phyloP scores from a whole-genome alignment of 2,329 filamentous ascomycete genomes.

The Aureobasidium sp. region DNA sequence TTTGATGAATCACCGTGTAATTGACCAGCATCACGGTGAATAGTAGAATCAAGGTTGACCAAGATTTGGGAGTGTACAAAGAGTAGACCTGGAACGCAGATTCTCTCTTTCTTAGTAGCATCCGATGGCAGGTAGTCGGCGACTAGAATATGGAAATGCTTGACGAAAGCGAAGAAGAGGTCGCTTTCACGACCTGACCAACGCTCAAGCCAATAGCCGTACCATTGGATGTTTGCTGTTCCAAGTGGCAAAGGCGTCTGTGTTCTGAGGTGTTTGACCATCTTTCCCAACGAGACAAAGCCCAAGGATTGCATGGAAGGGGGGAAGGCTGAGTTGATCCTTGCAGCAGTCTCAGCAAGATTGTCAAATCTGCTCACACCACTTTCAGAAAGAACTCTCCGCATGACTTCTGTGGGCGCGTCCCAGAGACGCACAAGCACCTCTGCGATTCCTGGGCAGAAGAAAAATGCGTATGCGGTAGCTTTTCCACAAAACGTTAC shows the following conservation, averaged over 20 bases:
- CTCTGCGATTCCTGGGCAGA: constrained; percentile 78
- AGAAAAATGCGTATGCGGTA: constrained; percentile 88
- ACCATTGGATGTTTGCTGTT: constrained; percentile 70
- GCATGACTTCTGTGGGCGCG: constrained; percentile 58
- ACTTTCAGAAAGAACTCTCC: constrained; percentile 63
- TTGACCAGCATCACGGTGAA: constrained; percentile 58
- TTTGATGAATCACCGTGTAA: constrained; percentile 24
- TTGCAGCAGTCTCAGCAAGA: constrained; percentile 42
- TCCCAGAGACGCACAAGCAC: constrained; percentile 76
- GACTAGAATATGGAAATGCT: constrained; percentile 73
- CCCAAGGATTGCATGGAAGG: constrained; percentile 52
- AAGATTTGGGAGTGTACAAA: constrained; percentile 77
- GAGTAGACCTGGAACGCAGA: constrained; percentile 67
- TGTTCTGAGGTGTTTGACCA: constrained; percentile 52
- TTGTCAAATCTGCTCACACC: constrained; percentile 49
- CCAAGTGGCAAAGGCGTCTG: constrained; percentile 59
- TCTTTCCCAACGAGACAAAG: constrained; percentile 54
- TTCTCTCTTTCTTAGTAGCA: constrained; percentile 45
- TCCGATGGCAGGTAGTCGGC: constrained; percentile 50
- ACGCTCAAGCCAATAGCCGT: constrained; percentile 72
- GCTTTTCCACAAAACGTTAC: constrained; percentile 86
- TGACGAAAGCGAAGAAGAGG: constrained; percentile 84
- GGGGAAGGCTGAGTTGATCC: constrained; percentile 63
- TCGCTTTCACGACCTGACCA: constrained; percentile 87
- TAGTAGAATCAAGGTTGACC: constrained; percentile 68